These are phyloP conservation scores for Globisporangium polare DNA, from an alignment of 352 stramenopile genomes.

Conservation along the genomic window DNA sequence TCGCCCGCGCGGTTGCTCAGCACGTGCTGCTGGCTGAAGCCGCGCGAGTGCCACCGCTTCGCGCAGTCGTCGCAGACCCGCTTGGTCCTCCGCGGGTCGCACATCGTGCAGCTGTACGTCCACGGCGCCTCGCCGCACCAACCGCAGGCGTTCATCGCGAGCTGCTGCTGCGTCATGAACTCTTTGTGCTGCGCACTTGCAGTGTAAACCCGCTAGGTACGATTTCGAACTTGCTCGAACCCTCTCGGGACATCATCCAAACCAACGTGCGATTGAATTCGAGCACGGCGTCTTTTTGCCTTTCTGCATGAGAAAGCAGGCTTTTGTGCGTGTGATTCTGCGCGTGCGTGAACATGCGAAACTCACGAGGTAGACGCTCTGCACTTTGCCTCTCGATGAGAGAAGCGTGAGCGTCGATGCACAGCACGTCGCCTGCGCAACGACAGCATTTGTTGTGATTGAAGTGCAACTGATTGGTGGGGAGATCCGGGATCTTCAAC, in stretches of 20 bases:
- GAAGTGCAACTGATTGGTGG: background rate
- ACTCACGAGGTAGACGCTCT: no score
- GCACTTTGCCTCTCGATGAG: no score
- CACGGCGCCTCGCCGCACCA: constrained; percentile 38
- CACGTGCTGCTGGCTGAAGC: constrained; percentile 26
- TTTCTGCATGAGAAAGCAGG: background rate
- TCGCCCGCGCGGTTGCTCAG: constrained; percentile 22
- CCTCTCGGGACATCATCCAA: background rate
- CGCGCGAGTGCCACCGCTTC: constrained; percentile 36
- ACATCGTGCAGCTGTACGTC: constrained; percentile 28
- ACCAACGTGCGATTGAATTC: background rate
- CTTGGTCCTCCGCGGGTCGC: constrained; percentile 29
- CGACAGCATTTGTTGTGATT: background rate
- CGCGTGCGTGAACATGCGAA: no score
- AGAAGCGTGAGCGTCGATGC: no score
- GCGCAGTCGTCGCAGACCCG: constrained; percentile 25
- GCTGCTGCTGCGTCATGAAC: constrained; percentile 1
- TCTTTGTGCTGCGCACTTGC: background rate
- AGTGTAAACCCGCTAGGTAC: background rate
- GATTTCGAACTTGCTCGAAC: background rate
- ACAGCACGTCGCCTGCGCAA: no score
- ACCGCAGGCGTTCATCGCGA: constrained; percentile 15
- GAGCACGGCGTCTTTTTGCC: background rate
- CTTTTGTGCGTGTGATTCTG: background rate
- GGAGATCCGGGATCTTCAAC: constrained; percentile 3